Percentiles rank a stretch among this genome's conserved stretches.
Evolutionary conservation across 257 asterid genomes (phyloP).

Genomic region (Solanum paucissectum): DNA sequence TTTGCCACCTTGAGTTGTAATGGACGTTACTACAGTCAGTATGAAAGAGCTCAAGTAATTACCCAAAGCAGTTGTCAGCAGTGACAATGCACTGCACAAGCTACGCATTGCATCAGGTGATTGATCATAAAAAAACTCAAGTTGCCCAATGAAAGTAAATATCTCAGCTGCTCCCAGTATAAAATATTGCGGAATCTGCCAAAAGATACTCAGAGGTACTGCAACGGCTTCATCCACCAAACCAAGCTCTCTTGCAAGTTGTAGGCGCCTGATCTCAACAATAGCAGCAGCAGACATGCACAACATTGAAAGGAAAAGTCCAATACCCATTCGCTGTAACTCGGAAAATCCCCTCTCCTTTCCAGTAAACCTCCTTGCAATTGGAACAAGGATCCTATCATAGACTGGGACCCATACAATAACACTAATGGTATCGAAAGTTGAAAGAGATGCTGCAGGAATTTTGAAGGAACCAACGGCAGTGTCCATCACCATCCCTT

Average conservation of each 20-base stretch:
- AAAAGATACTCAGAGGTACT: conserved; percentile 55
- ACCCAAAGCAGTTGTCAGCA: conserved; percentile 58
- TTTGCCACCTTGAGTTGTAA: conserved; percentile 59
- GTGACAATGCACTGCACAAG: conserved; percentile 67
- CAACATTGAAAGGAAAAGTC: conserved; percentile 53
- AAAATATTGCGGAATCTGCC: conserved; percentile 81
- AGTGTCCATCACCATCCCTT: conserved; percentile 88
- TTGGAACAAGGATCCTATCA: conserved; percentile 63
- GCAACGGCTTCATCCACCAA: conserved; percentile 29
- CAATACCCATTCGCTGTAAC: conserved; percentile 83
- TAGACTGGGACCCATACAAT: conserved; percentile 84
- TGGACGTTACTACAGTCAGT: conserved; percentile 51
- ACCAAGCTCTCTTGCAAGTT: conserved; percentile 39
- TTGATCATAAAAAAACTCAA: conserved; percentile 84
- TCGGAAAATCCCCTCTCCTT: conserved; percentile 61
- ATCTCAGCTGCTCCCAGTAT: conserved; percentile 77
- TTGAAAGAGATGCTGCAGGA: conserved; percentile 84
- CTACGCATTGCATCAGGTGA: conserved; percentile 98
- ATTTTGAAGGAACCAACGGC: conserved; percentile 66
- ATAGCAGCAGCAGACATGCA: conserved; percentile 85
- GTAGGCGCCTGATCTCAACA: conserved; percentile 53
- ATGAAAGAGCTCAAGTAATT: conserved; percentile 74
- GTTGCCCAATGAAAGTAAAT: conserved; percentile 68
- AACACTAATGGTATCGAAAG: conserved; percentile 72
- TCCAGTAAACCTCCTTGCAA: conserved; percentile 61